phyloP scores from a whole-genome alignment of 176 grass and related monocot genomes.

The Oropetium thomaeum region DNA sequence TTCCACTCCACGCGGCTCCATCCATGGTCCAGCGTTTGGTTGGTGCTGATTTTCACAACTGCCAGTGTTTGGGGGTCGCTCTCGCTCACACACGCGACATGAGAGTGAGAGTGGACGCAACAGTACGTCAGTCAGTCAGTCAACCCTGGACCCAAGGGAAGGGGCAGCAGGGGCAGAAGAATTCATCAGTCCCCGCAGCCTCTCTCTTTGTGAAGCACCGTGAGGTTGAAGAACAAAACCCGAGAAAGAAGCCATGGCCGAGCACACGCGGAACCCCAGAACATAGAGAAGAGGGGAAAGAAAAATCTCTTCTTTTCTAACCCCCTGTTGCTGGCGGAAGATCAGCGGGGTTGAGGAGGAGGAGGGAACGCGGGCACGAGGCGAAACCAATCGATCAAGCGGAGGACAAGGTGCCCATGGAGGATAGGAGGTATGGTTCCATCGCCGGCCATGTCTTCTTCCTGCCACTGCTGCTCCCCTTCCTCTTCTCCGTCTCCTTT shows the following conservation, averaged over 20 bases:
- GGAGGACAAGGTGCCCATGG: background rate
- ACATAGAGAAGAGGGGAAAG: background rate
- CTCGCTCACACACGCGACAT: background rate
- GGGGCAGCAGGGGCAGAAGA: background rate
- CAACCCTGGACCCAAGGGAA: constrained; percentile 28
- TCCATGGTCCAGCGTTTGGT: background rate
- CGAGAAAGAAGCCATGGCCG: constrained; percentile 29
- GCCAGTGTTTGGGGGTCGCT: constrained; percentile 12
- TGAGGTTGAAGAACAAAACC: constrained; percentile 21
- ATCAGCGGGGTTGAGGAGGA: background rate
- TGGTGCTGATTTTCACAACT: background rate
- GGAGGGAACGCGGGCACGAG: background rate
- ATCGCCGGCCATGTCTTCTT: constrained; percentile 18
- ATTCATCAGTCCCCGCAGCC: background rate
- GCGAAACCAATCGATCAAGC: background rate
- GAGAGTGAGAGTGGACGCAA: background rate
- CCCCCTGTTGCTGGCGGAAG: background rate
- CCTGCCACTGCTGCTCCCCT: background rate
- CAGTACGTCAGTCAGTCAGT: constrained; percentile 41
- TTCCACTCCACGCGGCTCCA: background rate
- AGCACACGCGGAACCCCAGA: background rate
- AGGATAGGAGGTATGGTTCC: constrained; percentile 15
- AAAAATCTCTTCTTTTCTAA: background rate
- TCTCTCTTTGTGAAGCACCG: background rate
- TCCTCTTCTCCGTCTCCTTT: background rate